A percentile compares a stretch with the other conserved stretches of the same genome.
phyloP scores from a whole-genome alignment of 129 eudicot species.

The Kitagawia praeruptora region DNA sequence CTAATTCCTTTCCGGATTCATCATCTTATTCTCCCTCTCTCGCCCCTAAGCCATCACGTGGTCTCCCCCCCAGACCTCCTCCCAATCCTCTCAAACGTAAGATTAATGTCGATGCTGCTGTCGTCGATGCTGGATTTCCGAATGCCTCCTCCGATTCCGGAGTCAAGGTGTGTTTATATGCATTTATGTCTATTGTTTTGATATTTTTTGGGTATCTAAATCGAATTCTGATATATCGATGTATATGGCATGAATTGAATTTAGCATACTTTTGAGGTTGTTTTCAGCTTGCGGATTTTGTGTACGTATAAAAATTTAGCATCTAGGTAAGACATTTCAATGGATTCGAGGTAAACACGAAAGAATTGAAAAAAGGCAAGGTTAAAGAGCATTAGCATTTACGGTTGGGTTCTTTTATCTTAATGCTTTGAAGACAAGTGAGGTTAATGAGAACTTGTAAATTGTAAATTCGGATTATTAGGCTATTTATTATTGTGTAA shows the following conservation, averaged over 20 bases:
- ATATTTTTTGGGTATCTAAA: too few relatives aligned
- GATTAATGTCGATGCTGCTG: not conserved
- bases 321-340: not conserved
- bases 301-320: too few relatives aligned
- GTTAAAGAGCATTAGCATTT: not conserved
- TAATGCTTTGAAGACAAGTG: not conserved
- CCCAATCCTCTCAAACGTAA: not conserved
- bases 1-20: slow-evolving; percentile 13
- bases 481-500: too few relatives aligned
- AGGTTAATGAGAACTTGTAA: not conserved
- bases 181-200: too few relatives aligned
- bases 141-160: not conserved
- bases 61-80: slow-evolving; percentile 15
- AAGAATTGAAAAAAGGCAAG: not conserved
- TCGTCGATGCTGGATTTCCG: not conserved
- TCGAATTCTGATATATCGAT: too few relatives aligned
- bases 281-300: not conserved
- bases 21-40: not conserved
- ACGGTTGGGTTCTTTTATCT: not conserved
- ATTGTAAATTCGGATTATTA: too few relatives aligned
- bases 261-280: not conserved
- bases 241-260: too few relatives aligned
- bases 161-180: not conserved
- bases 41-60: not conserved
- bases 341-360: not conserved